Evolutionary conservation across 23 red algal genomes (phyloP), one percentile per base, ranked within the genome.

Genomic region (Chondrus crispus): DNA sequence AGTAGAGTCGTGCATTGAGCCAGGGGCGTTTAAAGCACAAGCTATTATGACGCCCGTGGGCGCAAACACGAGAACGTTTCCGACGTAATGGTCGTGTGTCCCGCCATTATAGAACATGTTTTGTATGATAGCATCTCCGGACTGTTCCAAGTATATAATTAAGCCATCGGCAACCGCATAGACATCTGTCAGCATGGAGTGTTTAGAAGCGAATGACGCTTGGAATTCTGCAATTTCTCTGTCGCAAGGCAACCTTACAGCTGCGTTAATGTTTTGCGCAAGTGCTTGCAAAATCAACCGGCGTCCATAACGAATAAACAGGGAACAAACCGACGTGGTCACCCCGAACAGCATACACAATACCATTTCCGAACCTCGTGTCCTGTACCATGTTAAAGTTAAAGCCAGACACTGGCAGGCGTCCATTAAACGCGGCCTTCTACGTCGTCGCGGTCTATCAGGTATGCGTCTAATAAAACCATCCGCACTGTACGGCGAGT

Each of bases 81-180:
- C 33, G 4, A 82, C 77, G 32, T 58, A 82, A 39, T 82, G 77
- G 6, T 82, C 46, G 18, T 60, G 47, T 9, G 3, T 58, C 48
- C 77, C 51, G 3, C 77, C 77, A 82, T 82, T 82, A 49, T 82
- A 55, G 58, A 82, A 82, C 45, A 82, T 82, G 38, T 82, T 82
- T 26, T 82, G 77, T 11, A 58, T 60, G 19, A 82, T 29, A 57
- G n/a, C 7, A 11, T 82, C 46, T 8, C 52, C 32, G 22, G 46
- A 55, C 19, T 82, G 48, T 51, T 82, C 46, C n/a, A 82, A 16
- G 33, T 5, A 58, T 60, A 58, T 38, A 18, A 55, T 58, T 2
- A 82, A 5, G n/a, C 77, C 77, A 22, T 82, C 46, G n/a, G 47
- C 77, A 8, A 82, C 77, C 20, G 20, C 19, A 33, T 82, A 57